Conservation (phyloP, 192 early-diverging fungal species). For the Gamsiella multidivaricata region DNA sequence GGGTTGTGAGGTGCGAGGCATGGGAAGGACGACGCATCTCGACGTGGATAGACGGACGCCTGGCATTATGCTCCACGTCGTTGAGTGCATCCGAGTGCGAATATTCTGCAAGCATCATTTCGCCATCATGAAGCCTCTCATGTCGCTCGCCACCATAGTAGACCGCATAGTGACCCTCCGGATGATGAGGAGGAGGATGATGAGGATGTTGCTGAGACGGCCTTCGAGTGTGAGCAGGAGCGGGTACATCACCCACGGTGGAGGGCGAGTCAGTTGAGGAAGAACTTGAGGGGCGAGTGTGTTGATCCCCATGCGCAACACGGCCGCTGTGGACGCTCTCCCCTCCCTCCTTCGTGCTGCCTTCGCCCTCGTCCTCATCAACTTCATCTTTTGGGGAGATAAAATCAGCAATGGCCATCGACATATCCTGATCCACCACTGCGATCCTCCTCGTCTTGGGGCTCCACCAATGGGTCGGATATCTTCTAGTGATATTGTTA, state of each 20-base stretch:
- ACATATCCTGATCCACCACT: slow-evolving; percentile 39
- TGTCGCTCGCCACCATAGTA: slow-evolving; percentile 43
- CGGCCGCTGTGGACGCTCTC: not conserved
- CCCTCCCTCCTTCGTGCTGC: not conserved
- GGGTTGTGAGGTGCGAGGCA: not conserved
- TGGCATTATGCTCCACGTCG: not conserved
- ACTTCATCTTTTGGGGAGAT: slow-evolving; percentile 9
- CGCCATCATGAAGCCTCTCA: slow-evolving; percentile 18
- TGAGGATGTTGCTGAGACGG: too few species aligned
- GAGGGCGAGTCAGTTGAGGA: not conserved
- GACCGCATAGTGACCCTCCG: slow-evolving; percentile 21
- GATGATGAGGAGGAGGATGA: not conserved
- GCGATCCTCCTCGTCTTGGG: slow-evolving; percentile 35
- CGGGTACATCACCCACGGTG: not conserved
- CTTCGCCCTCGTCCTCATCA: not conserved
- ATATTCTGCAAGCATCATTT: not conserved
- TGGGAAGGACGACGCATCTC: slow-evolving; percentile 15
- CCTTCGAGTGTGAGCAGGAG: too few species aligned
- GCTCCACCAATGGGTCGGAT: slow-evolving; percentile 67
- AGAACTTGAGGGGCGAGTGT: not conserved
- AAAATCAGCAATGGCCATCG: slow-evolving; percentile 37
- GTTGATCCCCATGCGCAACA: not conserved
- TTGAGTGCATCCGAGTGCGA: not conserved
- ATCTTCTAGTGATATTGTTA: slow-evolving; percentile 65
- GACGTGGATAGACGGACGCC: slow-evolving; percentile 10